Conservation (phyloP, 768 basidiomycete genomes). For the Psilocybe subaeruginosa region DNA sequence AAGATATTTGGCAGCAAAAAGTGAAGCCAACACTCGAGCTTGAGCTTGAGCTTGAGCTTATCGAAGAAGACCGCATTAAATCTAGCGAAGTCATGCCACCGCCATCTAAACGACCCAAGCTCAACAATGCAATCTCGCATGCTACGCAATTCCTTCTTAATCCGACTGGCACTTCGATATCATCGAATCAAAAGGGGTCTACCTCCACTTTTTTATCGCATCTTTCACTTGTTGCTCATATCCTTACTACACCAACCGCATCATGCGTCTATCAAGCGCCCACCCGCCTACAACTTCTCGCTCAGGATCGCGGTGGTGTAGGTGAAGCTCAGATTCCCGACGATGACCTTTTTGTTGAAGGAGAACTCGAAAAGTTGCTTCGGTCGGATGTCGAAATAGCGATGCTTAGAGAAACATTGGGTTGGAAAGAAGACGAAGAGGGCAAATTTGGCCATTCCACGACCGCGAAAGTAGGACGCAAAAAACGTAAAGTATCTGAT, state of each 20-base stretch:
- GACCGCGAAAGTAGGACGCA: constrained; percentile 11
- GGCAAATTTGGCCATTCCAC: constrained; percentile 6
- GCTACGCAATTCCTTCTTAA: constrained; percentile 62
- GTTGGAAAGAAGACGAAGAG: constrained; percentile 31
- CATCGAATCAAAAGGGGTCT: constrained; percentile 11
- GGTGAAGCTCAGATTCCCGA: constrained; percentile 55
- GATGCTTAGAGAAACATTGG: constrained; percentile 38
- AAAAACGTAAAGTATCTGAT: constrained; percentile 6
- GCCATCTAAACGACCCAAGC: constrained; percentile 30
- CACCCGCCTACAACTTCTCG: constrained; percentile 70
- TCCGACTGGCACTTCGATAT: constrained; percentile 45
- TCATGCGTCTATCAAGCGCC: constrained; percentile 39
- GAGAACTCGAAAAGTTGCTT: constrained; percentile 66
- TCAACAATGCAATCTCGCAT: constrained; percentile 37
- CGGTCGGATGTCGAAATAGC: constrained; percentile 55
- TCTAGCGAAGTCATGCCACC: background rate
- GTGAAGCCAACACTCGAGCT: constrained; percentile 41
- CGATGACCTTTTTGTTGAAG: constrained; percentile 71
- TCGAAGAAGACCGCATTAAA: constrained; percentile 26
- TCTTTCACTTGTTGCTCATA: constrained; percentile 50
- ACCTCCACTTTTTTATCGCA: constrained; percentile 14
- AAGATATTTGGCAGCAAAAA: constrained; percentile 57
- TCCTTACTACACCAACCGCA: constrained; percentile 48
- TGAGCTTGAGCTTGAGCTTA: constrained; percentile 42
- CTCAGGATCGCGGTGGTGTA: constrained; percentile 59